phyloP scores from a whole-genome alignment of 1,284 basidiomycete species.

The Ustilago cynodontis region DNA sequence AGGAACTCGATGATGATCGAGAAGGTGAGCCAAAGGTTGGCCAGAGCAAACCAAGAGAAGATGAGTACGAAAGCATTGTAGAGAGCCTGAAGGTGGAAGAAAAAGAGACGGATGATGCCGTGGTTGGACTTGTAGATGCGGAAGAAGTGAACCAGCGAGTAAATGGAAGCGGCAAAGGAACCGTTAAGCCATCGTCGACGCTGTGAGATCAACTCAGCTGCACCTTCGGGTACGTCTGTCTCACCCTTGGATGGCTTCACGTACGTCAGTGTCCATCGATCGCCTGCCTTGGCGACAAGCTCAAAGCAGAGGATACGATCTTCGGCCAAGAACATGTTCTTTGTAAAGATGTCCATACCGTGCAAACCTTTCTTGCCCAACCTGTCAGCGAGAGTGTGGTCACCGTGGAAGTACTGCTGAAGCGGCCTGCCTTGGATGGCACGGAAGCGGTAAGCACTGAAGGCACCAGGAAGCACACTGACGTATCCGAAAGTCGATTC shows the following conservation, averaged over 20 bases:
- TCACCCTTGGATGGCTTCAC: conserved; percentile 96
- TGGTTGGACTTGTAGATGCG: conserved; percentile 91
- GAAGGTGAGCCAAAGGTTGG: conserved; percentile 95
- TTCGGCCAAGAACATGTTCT: conserved; percentile 75
- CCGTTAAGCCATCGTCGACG: conserved; percentile 96
- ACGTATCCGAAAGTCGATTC: conserved; percentile 93
- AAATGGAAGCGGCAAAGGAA: conserved; percentile 93
- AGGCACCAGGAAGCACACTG: conserved; percentile 93
- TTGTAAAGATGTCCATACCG: conserved; percentile 97
- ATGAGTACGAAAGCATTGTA: conserved; percentile 91
- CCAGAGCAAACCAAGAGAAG: conserved; percentile 91
- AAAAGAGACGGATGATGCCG: conserved; percentile 84
- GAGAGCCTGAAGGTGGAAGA: conserved; percentile 92
- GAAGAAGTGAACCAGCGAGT: conserved; percentile 89
- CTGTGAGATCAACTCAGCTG: conserved; percentile 84
- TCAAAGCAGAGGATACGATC: conserved; percentile 92
- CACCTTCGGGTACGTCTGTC: conserved; percentile 91
- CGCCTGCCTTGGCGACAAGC: conserved; percentile 86
- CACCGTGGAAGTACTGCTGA: conserved; percentile 98
- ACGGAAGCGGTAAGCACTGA: conserved; percentile 91
- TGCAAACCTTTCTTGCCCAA: conserved; percentile 93
- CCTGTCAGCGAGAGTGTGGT: conserved; percentile 84
- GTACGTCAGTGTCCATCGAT: conserved; percentile 90
- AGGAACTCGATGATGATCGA: conserved; percentile 93
- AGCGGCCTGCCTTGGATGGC: conserved; percentile 92